Evolutionary conservation across 768 basidiomycete species (phyloP).

Genomic region (Fomitopsis pulvina): DNA sequence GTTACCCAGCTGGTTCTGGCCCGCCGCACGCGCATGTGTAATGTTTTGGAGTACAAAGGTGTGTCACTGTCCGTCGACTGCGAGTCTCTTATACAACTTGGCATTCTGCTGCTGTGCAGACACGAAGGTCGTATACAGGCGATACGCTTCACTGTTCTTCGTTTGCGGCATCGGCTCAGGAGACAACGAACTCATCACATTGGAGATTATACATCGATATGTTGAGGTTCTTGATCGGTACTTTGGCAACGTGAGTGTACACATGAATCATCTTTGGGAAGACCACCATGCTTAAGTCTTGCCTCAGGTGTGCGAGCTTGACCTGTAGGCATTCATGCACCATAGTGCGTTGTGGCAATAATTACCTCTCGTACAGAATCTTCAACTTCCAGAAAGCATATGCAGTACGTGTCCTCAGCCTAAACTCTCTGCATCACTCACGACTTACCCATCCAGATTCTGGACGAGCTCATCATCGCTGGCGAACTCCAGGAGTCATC

Average conservation of each 20-base stretch:
- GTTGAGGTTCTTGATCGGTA: conserved; percentile 82
- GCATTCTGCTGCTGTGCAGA: conserved; percentile 32
- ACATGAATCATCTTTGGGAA: not conserved
- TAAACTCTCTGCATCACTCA: not conserved
- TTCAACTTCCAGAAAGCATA: conserved; percentile 99
- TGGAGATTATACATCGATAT: conserved; percentile 92
- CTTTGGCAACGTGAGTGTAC: conserved; percentile 77
- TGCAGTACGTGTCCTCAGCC: conserved; percentile 41
- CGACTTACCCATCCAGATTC: conserved; percentile 41
- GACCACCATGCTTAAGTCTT: conserved; percentile 1
- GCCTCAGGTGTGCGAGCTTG: conserved; percentile 81
- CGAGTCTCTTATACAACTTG: not conserved
- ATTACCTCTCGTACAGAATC: conserved; percentile 45
- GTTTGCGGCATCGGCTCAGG: conserved; percentile 75
- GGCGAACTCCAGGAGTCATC: conserved; percentile 94
- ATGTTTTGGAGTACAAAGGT: conserved; percentile 97
- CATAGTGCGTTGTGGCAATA: not conserved
- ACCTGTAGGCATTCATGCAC: conserved; percentile 47
- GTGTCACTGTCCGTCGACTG: not conserved
- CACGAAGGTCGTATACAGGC: conserved; percentile 86
- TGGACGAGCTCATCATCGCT: conserved; percentile 90
- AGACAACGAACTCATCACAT: conserved; percentile 88
- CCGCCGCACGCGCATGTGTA: conserved; percentile 87
- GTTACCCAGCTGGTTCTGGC: conserved; percentile 90
- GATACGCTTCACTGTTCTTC: conserved; percentile 96